Evolutionary conservation across 306 rosid genomes (phyloP), one percentile per base, ranked within the genome.

Genomic region (Vigna hirtella): DNA sequence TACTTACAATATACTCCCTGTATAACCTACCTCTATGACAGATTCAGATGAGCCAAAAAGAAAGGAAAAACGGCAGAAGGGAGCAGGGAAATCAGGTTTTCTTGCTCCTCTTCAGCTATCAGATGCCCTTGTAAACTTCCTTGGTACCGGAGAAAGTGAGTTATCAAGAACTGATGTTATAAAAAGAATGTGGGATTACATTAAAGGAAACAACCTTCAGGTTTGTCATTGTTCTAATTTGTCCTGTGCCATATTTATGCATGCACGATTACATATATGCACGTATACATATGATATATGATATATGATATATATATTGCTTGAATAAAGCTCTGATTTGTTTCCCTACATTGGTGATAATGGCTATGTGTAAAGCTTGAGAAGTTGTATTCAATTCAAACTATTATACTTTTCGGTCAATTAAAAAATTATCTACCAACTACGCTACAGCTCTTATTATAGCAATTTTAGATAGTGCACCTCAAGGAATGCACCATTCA

Each of bases 161-260:
- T 82, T 88, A 87, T 53, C 97, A 61, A 86, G 92, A 48, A 8
- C 91, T 61, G 91, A 82, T 17, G 89, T 84, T 56, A 82, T 85
- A 58, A 91, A 91, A 83, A 88, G 88, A 86, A 91, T 87, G 90
- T 87, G 94, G 97, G 91, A 84, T 53, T 90, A 90, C 87, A 90
- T 90, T 70, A 91, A 91, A 85, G 83, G 85, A 74, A 90, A 91
- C 79, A 79, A 87, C 84, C 93, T 91, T 74, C 93, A 91, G 94
- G 97, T 91, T 80, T 83, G 76, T 79, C 70, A 65, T 59, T 82
- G 18, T 85, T 83, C 64, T 70, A 55, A 73, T 40, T 49, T 55
- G 66, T 24, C 79, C 58, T 57, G 2, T 0, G 74, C 47, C 47
- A 42, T 42, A 42, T 9, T 1, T 42, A 42, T 42, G 26, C 69